These are phyloP conservation scores for Melaleuca quinquenervia DNA, from an alignment of 345 rosid species.

Conservation along the genomic window DNA sequence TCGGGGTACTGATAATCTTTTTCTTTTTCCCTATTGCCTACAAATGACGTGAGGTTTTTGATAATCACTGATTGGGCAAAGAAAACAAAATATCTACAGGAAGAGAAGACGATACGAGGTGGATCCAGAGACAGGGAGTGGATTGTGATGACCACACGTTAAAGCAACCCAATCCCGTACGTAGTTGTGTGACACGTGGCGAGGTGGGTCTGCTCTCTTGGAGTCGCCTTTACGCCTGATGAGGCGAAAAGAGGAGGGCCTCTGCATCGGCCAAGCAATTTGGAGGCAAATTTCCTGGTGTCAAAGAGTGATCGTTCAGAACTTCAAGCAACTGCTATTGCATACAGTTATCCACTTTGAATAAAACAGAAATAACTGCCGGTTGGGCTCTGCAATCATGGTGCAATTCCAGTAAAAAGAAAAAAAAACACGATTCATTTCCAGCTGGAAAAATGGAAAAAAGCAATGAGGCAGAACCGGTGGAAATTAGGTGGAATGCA, in stretches of 20 bases:
- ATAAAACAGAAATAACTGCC: not conserved
- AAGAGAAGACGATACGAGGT: not conserved
- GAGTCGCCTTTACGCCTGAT: not conserved
- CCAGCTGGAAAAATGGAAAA: too few relatives aligned
- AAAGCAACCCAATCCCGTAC: constrained; percentile 51
- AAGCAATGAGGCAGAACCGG: not conserved
- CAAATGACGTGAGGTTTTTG: not conserved
- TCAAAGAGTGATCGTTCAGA: not conserved
- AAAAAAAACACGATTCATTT: too few relatives aligned
- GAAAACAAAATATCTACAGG: not conserved
- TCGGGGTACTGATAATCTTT: not conserved
- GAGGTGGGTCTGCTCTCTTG: not conserved
- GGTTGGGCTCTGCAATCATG: not conserved
- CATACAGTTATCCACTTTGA: not conserved
- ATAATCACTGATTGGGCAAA: not conserved
- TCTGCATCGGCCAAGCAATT: not conserved
- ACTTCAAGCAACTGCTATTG: not conserved
- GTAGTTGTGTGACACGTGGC: constrained; percentile 33
- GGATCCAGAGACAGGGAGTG: not conserved
- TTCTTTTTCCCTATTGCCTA: not conserved
- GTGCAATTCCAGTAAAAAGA: not conserved
- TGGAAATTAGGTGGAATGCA: not conserved
- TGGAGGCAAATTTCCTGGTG: not conserved
- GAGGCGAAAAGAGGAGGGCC: not conserved
- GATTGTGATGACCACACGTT: constrained; percentile 89